Percentiles rank a stretch among this genome's conserved stretches.
Evolutionary conservation across 345 rosid species (phyloP).

Genomic region (Citrus sinensis): DNA sequence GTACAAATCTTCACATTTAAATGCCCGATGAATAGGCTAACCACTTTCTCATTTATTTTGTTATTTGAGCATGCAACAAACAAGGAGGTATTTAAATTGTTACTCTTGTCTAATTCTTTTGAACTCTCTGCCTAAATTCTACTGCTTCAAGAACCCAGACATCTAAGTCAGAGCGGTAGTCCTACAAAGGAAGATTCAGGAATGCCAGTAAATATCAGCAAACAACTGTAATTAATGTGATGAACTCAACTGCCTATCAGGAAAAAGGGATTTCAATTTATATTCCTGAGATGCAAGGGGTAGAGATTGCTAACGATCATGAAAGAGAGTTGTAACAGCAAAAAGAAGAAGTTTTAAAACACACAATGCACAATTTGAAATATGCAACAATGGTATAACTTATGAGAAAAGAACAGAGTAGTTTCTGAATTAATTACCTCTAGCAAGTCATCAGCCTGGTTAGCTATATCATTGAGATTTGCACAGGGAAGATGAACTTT

Average conservation of each 20-base stretch:
- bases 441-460: slow-evolving; percentile 89
- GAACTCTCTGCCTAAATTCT: neutral
- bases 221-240: neutral
- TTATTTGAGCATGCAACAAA: neutral
- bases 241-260: neutral
- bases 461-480: slow-evolving; percentile 83
- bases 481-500: slow-evolving; percentile 88
- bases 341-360: neutral
- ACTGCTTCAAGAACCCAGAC: neutral
- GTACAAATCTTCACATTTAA: neutral
- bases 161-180: neutral
- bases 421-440: slow-evolving; percentile 46
- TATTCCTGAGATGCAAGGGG: neutral
- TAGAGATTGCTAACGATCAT: neutral
- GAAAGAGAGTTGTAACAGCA: neutral
- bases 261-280: neutral
- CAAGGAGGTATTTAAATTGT: neutral
- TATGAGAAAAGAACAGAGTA: neutral
- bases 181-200: neutral
- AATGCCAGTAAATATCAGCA: neutral
- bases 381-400: neutral
- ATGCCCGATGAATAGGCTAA: neutral
- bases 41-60: neutral
- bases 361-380: neutral
- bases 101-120: neutral